phyloP scores from a whole-genome alignment of 331 rosid species.

The Arachis monticola region DNA sequence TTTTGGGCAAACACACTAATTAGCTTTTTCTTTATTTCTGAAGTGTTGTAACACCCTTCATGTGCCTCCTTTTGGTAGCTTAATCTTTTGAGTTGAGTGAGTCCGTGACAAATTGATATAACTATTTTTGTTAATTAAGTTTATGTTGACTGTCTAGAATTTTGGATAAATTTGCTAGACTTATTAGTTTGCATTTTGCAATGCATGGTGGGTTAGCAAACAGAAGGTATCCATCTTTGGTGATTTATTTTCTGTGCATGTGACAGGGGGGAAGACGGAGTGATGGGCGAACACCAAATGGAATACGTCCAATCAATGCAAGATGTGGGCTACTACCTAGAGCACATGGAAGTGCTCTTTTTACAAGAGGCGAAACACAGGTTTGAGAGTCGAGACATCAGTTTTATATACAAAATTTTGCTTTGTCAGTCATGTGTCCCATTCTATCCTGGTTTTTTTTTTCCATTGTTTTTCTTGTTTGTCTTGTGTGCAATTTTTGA shows the following conservation, averaged over 20 bases:
- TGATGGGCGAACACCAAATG: slow-evolving; percentile 79
- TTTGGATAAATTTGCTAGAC: slow-evolving; percentile 4
- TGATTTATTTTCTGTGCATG: slow-evolving; percentile 35
- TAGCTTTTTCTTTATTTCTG: not conserved
- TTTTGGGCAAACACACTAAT: not conserved
- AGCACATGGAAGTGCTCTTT: slow-evolving; percentile 97
- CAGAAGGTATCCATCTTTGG: slow-evolving; percentile 28
- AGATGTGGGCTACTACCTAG: slow-evolving; percentile 92
- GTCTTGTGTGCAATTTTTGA: not conserved
- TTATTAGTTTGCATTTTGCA: slow-evolving; percentile 4
- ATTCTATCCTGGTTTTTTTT: not conserved
- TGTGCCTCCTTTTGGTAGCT: slow-evolving; percentile 15
- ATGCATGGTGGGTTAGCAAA: slow-evolving; percentile 11
- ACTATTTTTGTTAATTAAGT: not conserved
- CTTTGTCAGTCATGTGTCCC: not conserved
- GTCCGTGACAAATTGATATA: slow-evolving; percentile 8
- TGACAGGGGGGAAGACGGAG: slow-evolving; percentile 90
- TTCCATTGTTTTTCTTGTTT: too few relatives aligned
- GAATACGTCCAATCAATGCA: slow-evolving; percentile 81
- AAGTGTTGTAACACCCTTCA: not conserved
- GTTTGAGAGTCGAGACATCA: slow-evolving; percentile 50
- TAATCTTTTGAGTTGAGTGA: slow-evolving; percentile 6
- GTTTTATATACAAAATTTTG: slow-evolving; percentile 23
- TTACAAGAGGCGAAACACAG: slow-evolving; percentile 99
- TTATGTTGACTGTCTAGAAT: not conserved